Evolutionary conservation across 1,139 yeast genomes (phyloP), one percentile per base, ranked within the genome.

Genomic region (Yamadazyma blattariae): DNA sequence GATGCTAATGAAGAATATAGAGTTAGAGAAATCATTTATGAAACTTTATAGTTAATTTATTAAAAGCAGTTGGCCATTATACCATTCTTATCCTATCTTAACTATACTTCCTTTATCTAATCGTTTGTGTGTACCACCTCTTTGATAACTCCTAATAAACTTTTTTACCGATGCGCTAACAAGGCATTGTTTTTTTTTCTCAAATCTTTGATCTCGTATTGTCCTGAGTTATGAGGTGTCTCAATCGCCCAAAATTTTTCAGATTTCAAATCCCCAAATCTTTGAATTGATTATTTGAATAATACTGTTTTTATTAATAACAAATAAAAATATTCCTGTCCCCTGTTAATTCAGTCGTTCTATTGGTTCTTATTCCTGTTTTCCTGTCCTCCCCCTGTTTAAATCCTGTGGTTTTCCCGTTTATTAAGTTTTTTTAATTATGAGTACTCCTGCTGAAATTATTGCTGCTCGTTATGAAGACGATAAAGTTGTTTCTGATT

Each of bases 1-100:
- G 96, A 88, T 35, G 88, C 92, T 16, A 83, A 86, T 50, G 96
- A 88, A 53, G 89, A 87, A 42, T 86, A 85, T 52, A 79, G 75
- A 45, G 75, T 83, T 39, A 74, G 79, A 41, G 74, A 74, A 34
- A 49, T 82, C 25, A 67, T 83, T 29, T 82, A 78, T 45, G 75
- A 70, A 45, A 67, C 71, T 18, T 56, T 69, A 37, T 68, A 53
- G 29, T 14, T 9, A 4, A 28, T 27, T 15, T 8, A n/a, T n/a
- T n/a, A n/a, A n/a, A n/a, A n/a, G n/a, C n/a, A n/a, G n/a, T n/a
- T n/a, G n/a, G n/a, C 13, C 11, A 11, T 25, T 14, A 25, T 25
- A 11, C 5, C 9, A 25, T 25, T 12, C 17, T 12, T 13, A 7
- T 5, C n/a, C 13, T 25, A n/a, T 25, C 27, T 25, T 25, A 25